These are phyloP conservation scores for Yamadazyma aaseri DNA, from an alignment of 1,139 yeast species.

Conservation along the genomic window DNA sequence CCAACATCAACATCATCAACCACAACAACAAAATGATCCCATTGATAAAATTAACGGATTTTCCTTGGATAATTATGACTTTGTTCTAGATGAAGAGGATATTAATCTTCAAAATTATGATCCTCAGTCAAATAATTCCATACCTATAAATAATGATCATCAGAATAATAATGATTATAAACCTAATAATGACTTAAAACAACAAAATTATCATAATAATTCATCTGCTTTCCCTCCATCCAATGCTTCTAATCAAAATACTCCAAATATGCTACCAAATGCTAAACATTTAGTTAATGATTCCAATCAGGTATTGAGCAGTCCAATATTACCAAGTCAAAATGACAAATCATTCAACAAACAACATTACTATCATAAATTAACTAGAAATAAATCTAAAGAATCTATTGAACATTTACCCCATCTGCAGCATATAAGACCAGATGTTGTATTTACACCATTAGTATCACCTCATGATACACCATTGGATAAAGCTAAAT, in stretches of 20 bases:
- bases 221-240: slow-evolving; percentile 40
- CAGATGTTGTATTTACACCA: slow-evolving; percentile 65
- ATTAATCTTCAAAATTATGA: slow-evolving; percentile 1
- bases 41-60: slow-evolving; percentile 10
- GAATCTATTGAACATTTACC: slow-evolving; percentile 15
- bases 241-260: slow-evolving; percentile 9
- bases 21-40: slow-evolving; percentile 2
- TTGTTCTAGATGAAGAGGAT: slow-evolving; percentile 5
- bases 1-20: not conserved
- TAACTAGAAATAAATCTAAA: slow-evolving; percentile 18
- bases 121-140: too few relatives aligned
- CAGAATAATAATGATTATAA: slow-evolving; percentile 29
- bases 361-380: slow-evolving; percentile 42
- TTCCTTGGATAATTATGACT: slow-evolving; percentile 14
- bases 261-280: slow-evolving; percentile 13
- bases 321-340: slow-evolving; percentile 47
- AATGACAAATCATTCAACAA: slow-evolving; percentile 43
- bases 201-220: slow-evolving; percentile 5
- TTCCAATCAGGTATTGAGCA: slow-evolving; percentile 21
- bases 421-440: slow-evolving; percentile 35
- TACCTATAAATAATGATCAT: too few relatives aligned
- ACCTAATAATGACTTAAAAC: slow-evolving; percentile 1
- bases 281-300: slow-evolving; percentile 9
- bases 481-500: slow-evolving; percentile 47
- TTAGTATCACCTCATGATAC: slow-evolving; percentile 73